These are phyloP conservation scores for Jaltomata sinuosa DNA, from an alignment of 257 asterid genomes.

Conservation along the genomic window DNA sequence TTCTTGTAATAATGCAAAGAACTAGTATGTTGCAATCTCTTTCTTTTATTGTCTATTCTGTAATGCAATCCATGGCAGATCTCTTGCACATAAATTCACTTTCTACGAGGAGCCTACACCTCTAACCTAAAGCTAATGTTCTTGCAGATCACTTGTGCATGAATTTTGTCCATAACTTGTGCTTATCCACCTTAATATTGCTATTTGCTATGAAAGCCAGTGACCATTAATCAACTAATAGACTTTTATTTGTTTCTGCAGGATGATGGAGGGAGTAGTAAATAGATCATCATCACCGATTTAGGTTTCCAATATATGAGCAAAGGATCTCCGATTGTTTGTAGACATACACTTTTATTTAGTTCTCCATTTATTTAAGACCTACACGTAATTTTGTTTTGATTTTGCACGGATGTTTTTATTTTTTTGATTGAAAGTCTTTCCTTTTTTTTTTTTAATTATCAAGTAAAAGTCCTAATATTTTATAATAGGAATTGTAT, in stretches of 20 bases:
- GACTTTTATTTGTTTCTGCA: not conserved
- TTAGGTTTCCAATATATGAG: not conserved
- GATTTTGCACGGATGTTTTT: no score
- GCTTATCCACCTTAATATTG: not conserved
- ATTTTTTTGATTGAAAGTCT: no score
- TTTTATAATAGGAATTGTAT: no score
- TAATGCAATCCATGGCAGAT: not conserved
- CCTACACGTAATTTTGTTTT: no score
- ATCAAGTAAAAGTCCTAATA: no score
- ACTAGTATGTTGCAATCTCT: not conserved
- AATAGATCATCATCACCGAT: not conserved
- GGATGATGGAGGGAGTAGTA: not conserved
- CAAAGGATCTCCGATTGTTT: not conserved
- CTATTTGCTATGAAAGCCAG: not conserved
- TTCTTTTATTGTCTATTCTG: not conserved
- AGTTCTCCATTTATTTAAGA: no score
- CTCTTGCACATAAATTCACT: not conserved
- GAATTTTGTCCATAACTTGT: not conserved
- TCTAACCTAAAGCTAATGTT: not conserved
- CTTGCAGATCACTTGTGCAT: not conserved
- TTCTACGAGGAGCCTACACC: not conserved
- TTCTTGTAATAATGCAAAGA: not conserved
- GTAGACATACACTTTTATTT: not conserved
- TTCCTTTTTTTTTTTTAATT: no score
- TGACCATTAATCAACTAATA: not conserved